Percentiles rank a stretch among this genome's conserved stretches.
Evolutionary conservation across 352 stramenopile species (phyloP).

Genomic region (Blastocystis hominis): DNA sequence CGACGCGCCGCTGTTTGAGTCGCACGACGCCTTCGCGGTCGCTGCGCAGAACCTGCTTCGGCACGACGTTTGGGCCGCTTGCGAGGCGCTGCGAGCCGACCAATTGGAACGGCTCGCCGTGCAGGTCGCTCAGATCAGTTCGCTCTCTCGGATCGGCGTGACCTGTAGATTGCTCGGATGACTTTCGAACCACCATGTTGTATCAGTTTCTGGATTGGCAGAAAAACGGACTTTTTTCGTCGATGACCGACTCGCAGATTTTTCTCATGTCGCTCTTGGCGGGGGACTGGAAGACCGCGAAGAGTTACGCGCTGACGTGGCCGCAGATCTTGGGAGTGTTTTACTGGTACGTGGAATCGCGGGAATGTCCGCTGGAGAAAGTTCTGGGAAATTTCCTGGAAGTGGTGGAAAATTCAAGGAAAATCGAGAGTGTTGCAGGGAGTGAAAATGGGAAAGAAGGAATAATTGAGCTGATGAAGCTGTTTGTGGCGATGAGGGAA

Average conservation of each 20-base stretch:
- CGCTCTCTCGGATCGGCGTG: background rate
- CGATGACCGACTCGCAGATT: background rate
- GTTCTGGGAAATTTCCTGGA: background rate
- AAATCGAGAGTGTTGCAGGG: background rate
- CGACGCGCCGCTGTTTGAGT: background rate
- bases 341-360: background rate
- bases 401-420: background rate
- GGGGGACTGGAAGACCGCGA: background rate
- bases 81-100: background rate
- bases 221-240: background rate
- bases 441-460: background rate
- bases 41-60: background rate
- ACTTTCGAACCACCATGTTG: background rate
- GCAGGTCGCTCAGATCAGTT: slow-evolving; percentile 35
- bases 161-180: background rate
- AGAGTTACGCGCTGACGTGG: background rate
- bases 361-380: background rate
- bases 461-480: background rate
- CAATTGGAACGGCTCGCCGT: slow-evolving; percentile 14
- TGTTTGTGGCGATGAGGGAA: background rate
- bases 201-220: background rate
- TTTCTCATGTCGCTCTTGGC: background rate
- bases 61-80: background rate
- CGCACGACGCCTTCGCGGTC: background rate
- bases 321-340: background rate